Evolutionary conservation across 257 asterid species (phyloP).

Genomic region (Ilex aquifolium): DNA sequence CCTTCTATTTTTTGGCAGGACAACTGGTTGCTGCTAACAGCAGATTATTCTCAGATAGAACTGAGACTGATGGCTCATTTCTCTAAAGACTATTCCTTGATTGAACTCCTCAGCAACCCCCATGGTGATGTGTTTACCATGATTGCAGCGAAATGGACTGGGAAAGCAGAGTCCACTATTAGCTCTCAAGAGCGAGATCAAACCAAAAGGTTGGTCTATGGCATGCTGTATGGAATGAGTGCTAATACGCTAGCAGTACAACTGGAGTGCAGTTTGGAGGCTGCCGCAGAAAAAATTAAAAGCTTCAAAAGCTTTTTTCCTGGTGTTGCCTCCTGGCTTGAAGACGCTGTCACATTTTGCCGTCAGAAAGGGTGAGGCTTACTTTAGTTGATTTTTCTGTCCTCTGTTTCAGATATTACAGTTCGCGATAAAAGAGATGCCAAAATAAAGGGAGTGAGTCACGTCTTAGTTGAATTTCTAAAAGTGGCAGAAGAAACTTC

Average conservation of each 20-base stretch:
- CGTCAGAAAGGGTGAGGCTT: constrained; percentile 75
- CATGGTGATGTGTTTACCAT: constrained; percentile 73
- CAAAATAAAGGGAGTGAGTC: too few species aligned
- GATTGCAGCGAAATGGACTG: constrained; percentile 93
- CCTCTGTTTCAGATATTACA: too few species aligned
- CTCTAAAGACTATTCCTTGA: constrained; percentile 72
- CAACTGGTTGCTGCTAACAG: constrained; percentile 79
- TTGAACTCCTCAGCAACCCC: constrained; percentile 57
- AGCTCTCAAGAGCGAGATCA: constrained; percentile 78
- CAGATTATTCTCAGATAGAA: constrained; percentile 97
- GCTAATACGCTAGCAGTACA: constrained; percentile 72
- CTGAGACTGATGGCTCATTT: constrained; percentile 96
- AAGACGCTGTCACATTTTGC: constrained; percentile 74
- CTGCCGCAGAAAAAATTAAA: constrained; percentile 74
- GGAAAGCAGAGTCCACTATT: constrained; percentile 59
- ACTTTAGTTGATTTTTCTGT: constrained; percentile 5
- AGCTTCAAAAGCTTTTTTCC: constrained; percentile 80
- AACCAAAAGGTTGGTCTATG: constrained; percentile 84
- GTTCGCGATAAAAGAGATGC: too few species aligned
- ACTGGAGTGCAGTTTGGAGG: constrained; percentile 69
- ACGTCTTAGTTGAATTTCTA: too few species aligned
- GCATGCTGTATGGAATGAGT: constrained; percentile 93
- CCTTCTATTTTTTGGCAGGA: constrained; percentile 51
- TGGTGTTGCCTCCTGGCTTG: constrained; percentile 90
- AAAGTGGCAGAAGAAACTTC: too few species aligned